Evolutionary conservation across 768 basidiomycete species (phyloP), one percentile per base, ranked within the genome.

Genomic region (Chalciporus sphaerocephalus): DNA sequence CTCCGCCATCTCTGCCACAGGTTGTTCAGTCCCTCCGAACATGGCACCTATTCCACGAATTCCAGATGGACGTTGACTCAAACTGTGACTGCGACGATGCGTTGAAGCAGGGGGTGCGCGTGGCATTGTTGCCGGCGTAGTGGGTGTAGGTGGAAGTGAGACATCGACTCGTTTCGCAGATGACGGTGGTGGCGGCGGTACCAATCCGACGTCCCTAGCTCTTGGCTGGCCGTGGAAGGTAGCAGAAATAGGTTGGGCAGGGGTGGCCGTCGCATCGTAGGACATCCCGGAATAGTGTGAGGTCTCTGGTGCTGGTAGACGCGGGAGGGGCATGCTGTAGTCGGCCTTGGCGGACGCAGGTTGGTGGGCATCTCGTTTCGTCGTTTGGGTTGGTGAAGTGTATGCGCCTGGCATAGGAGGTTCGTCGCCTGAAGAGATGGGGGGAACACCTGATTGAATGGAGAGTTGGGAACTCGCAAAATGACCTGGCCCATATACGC

Each of bases 381-480:
- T 50, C 0, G 61, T 55, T 40, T 61, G 61, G 4, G 65, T 55
- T 45, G 65, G 70, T 13, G 59, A 32, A 22, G 56, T 46, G 24
- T 44, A 50, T n/a, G 49, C 33, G 5, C 55, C 49, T 10, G 57
- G 38, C 22, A 46, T 44, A 18, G 56, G 30, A 13, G 42, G 32
- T 1, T 62, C 56, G 18, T 69, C 61, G 18, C 41, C 44, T 32
- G 52, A 8, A 11, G 47, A 21, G 11, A 43, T 52, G 25, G 56
- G 40, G 17, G 60, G 43, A 18, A 56, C 41, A 50, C 57, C 56
- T 0, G 65, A 58, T 44, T 72, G 64, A 13, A 89, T 61, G 20
- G 84, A 87, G 10, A 93, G 68, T 61, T 94, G 92, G 0, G 93
- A 96, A 43, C 80, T 87, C 2, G 96, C 96, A 66, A 99, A 99